Conservation (phyloP, 2,329 filamentous ascomycete genomes). For the Pseudofabraea citricarpa region DNA sequence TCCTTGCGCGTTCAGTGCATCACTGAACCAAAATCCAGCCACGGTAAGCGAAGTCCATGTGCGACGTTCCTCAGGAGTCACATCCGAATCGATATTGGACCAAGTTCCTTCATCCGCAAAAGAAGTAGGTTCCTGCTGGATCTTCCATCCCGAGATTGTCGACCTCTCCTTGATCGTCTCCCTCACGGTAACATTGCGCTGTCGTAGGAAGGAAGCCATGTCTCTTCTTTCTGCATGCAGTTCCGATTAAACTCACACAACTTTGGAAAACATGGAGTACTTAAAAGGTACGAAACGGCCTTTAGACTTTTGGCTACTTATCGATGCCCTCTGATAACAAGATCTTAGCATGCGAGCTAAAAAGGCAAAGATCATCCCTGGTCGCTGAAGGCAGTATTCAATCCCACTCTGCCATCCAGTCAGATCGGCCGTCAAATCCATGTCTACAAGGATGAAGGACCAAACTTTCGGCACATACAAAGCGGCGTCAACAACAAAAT, state of each 20-base stretch:
- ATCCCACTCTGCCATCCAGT: no score
- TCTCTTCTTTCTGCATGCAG: no score
- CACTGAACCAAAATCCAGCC: constrained; percentile 37
- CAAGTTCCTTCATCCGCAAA: constrained; percentile 11
- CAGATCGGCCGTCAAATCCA: no score
- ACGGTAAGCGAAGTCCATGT: constrained; percentile 36
- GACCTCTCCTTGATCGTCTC: constrained; percentile 1
- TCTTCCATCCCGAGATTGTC: background rate
- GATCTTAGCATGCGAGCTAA: no score
- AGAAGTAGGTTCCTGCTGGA: background rate
- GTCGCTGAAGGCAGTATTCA: no score
- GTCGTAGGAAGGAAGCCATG: background rate
- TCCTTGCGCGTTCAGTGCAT: constrained; percentile 35
- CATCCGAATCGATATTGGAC: constrained; percentile 37
- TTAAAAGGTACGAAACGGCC: background rate
- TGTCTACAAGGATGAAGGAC: no score
- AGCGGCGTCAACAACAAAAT: no score
- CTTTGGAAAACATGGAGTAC: background rate
- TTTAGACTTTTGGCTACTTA: no score
- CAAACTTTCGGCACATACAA: no score
- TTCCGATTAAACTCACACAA: background rate
- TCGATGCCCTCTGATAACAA: no score
- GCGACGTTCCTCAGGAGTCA: constrained; percentile 35
- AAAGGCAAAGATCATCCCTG: no score
- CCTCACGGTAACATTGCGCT: background rate